Evolutionary conservation across 2,329 filamentous ascomycete species (phyloP), one percentile per base, ranked within the genome.

Genomic region (Aschersonia sp.): DNA sequence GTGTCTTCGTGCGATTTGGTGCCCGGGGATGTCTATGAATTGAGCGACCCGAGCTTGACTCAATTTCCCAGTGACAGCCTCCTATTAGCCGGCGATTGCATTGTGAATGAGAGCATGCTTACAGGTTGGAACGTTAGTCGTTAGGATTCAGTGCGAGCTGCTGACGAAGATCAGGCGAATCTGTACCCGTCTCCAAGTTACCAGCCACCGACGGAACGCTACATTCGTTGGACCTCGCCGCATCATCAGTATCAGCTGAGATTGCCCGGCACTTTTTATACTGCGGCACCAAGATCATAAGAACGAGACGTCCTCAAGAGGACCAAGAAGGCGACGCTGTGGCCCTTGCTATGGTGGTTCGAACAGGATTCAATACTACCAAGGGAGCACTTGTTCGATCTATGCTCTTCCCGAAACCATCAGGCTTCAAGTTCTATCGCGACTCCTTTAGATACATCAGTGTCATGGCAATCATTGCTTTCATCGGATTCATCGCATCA

Each of bases 41-140:
- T 98, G 45, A 96, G 90, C 49, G 94, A 98, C 63, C 92, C 92
- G 2, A 87, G 83, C 12, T 71, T 98, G 30, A 78, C 78, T 4
- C 86, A 94, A 56, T 85, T 97, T 52, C 92, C 92, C 1, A 92
- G 87, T 58, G 92, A 98, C 63, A 94, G 90, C 62, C 69, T 98
- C 35, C 69, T 98, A 5, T 73, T 98, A 0, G 87, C 86, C 46
- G 94, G 92, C 41, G 94, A 98, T 65, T 96, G 89, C 58, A 97
- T 98, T 52, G 89, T 98, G 54, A 98, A 98, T 58, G 92, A 98
- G 66, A 97, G 92, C 67, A 98, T 98, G 92, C 77, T 98, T 37
- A 98, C 92, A 40, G 65, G 65, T 65, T 55, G n/a, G 5, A 10
- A 29, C n/a, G 10, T 32, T 12, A 79, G 71, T 29, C 30, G 30